phyloP scores from a whole-genome alignment of 202 grass and related monocot species.

The Zoysia matrella region DNA sequence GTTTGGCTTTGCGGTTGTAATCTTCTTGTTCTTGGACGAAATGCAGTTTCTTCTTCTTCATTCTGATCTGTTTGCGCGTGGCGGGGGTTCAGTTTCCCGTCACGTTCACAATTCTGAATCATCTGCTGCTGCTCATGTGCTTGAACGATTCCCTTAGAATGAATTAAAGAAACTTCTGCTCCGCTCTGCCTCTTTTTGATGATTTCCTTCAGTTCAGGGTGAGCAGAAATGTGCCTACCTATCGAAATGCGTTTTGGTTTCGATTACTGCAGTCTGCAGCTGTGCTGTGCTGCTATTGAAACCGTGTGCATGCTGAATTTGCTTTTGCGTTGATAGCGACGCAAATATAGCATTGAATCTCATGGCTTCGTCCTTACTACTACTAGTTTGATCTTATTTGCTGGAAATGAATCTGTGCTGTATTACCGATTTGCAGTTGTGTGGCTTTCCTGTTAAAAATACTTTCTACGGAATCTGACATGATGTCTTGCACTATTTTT shows the following conservation, averaged over 20 bases:
- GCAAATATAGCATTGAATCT: background rate
- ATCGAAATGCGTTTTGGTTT: constrained; percentile 26
- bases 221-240: constrained; percentile 14
- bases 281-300: background rate
- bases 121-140: constrained; percentile 23
- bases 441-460: background rate
- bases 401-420: background rate
- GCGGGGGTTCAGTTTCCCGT: constrained; percentile 31
- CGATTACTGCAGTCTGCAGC: background rate
- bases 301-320: constrained; percentile 2
- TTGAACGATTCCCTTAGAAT: background rate
- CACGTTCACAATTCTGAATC: constrained; percentile 28
- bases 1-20: background rate
- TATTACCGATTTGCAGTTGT: background rate
- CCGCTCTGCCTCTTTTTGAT: background rate
- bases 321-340: background rate
- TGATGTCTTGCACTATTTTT: background rate
- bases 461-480: background rate
- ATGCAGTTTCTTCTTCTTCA: constrained; percentile 10
- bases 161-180: background rate
- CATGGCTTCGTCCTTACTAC: background rate
- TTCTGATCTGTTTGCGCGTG: constrained; percentile 48
- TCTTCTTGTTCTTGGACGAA: constrained; percentile 2
- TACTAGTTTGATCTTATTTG: background rate
- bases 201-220: background rate